These are phyloP conservation scores for Rhodotorula sphaerocarpa DNA, from an alignment of 768 basidiomycete species.

Conservation along the genomic window DNA sequence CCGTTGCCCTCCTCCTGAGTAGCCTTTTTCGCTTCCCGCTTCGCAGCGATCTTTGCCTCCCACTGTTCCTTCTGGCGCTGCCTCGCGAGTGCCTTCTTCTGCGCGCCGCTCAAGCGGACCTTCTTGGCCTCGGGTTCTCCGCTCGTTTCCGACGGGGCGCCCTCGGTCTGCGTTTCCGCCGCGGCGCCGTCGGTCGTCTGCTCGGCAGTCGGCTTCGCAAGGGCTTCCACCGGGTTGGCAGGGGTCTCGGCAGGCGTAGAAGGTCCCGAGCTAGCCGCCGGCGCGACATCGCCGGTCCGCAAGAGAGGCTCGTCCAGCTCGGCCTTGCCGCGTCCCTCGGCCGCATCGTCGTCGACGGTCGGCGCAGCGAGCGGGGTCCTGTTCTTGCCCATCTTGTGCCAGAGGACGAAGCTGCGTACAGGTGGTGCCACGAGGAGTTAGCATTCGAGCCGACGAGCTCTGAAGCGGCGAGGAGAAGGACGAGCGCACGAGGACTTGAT, in stretches of 20 bases:
- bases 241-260: background rate
- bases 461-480: background rate
- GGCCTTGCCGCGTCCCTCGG: conserved; percentile 24
- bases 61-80: conserved; percentile 62
- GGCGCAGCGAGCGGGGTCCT: background rate
- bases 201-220: conserved; percentile 1
- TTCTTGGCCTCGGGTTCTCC: conserved; percentile 40
- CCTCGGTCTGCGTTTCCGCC: background rate
- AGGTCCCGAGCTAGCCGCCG: background rate
- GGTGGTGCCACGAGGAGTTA: background rate
- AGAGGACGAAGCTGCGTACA: conserved; percentile 17
- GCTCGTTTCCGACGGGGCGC: conserved; percentile 6
- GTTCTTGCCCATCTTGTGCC: conserved; percentile 25
- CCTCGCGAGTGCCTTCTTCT: conserved; percentile 51
- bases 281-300: conserved; percentile 6
- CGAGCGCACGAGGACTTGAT: conserved; percentile 24
- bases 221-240: background rate
- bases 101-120: conserved; percentile 42
- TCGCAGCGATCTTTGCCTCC: conserved; percentile 38
- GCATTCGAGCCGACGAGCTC: background rate
- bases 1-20: conserved; percentile 12
- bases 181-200: background rate
- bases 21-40: conserved; percentile 15
- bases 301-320: background rate
- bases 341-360: conserved; percentile 23